Evolutionary conservation across 2,329 filamentous ascomycete genomes (phyloP).

Genomic region (Alternaria dauci): DNA sequence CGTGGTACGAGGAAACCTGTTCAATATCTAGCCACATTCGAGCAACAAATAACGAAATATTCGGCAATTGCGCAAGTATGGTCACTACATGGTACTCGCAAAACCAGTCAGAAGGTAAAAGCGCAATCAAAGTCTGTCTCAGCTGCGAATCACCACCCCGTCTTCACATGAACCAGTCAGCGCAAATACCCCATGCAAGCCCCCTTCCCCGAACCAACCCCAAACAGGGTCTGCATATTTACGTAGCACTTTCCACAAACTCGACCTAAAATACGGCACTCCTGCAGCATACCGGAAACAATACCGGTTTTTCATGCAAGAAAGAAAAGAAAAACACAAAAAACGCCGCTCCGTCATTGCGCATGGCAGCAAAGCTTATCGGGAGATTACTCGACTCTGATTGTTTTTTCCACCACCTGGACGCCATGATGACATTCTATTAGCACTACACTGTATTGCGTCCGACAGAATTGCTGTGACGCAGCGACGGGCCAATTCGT

Average conservation of each 20-base stretch:
- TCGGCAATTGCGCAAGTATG: too few species aligned
- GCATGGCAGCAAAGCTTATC: background rate
- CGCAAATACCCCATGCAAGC: background rate
- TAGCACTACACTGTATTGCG: background rate
- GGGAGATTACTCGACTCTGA: background rate
- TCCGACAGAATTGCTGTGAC: background rate
- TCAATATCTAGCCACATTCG: too few species aligned
- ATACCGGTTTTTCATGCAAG: background rate
- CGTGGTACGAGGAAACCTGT: too few species aligned
- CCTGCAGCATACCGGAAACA: background rate
- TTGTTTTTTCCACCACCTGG: conserved; percentile 1
- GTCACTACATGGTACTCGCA: background rate
- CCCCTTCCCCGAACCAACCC: background rate
- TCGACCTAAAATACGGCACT: background rate
- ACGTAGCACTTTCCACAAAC: background rate
- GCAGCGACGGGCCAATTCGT: background rate
- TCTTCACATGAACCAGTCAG: background rate
- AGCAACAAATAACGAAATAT: too few species aligned
- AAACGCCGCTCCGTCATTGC: background rate
- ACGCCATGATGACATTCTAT: background rate
- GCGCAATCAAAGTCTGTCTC: background rate
- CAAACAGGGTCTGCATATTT: background rate
- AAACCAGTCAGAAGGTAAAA: background rate
- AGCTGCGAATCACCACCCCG: background rate
- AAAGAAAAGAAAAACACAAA: background rate